These are phyloP conservation scores for Rubia balearica DNA, from an alignment of 305 asterid genomes.

Conservation along the genomic window DNA sequence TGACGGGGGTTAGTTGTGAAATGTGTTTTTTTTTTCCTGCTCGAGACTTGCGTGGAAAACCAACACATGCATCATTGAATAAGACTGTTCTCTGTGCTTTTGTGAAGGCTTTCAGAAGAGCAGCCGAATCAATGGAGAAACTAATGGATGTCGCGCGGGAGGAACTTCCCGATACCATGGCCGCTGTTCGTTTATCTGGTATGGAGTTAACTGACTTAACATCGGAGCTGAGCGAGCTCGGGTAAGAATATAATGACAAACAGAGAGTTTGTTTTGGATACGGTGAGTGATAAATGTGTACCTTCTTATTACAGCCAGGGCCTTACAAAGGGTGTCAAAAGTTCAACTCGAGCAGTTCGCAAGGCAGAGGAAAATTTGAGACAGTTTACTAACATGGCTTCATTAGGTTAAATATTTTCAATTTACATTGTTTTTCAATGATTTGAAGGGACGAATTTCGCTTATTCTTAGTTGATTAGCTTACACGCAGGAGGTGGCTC, in stretches of 20 bases:
- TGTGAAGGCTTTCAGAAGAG: conserved; percentile 74
- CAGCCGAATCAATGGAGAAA: conserved; percentile 73
- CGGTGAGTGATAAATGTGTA: not conserved
- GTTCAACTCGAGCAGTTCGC: conserved; percentile 74
- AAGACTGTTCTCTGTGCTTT: conserved; percentile 15
- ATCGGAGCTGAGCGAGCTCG: conserved; percentile 84
- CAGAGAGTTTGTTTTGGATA: not conserved
- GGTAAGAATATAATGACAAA: conserved; percentile 36
- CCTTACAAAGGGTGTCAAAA: conserved; percentile 71
- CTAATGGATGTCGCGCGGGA: conserved; percentile 70
- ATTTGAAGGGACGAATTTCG: conserved; percentile 28
- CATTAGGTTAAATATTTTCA: conserved; percentile 44
- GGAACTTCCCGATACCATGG: conserved; percentile 93
- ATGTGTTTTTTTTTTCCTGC: not conserved
- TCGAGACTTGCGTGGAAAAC: not conserved
- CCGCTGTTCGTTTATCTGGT: conserved; percentile 86
- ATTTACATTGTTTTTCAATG: conserved; percentile 9
- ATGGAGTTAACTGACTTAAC: conserved; percentile 91
- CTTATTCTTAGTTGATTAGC: conserved; percentile 67
- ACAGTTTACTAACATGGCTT: conserved; percentile 41
- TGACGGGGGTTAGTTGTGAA: not conserved
- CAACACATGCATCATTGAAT: conserved; percentile 2
- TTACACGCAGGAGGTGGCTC: conserved; percentile 51
- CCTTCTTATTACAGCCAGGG: conserved; percentile 46
- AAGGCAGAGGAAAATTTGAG: conserved; percentile 72